Base-by-base conservation (phyloP, 768 basidiomycete species). In the Mycena galericulata region DNA sequence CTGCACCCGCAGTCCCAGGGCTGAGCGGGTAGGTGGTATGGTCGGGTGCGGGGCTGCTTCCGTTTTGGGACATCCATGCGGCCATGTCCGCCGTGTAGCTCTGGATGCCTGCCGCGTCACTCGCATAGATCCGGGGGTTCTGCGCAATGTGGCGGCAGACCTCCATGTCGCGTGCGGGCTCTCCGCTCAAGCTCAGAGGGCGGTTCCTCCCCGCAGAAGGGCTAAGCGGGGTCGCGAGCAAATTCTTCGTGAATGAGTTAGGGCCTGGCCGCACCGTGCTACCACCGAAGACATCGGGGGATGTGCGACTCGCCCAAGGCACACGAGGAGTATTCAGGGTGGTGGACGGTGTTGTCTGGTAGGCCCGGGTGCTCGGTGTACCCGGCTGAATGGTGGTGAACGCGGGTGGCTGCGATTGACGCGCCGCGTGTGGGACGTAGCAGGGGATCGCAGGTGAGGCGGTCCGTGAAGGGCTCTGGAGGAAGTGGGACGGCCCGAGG, bases 61-160 rank as follows among this genome's bases (percentile, higher is more conserved):
- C 65, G 36, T 65, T 26, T 51, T 65, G 53, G 53, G 63, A 46
- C 11, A 34, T 46, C 65, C 65, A 67, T 14, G 38, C 30, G 15
- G 47, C 40, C 9, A 59, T 9, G 30, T 59, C 58, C 0, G 22
- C 36, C 0, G 40, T 47, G 24, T 67, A 67, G 17, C 53, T 50
- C 27, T 65, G 66, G 14, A 24, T 17, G 4, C 66, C 43, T 9
- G 45, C 53, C 0, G 49, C n/a, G 46, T 67, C 65, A 18, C 26
- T 11, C 9, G 67, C 15, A 53, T 61, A 62, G 6, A 20, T 26
- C 24, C 66, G 49, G n/a, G 59, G 45, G 41, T 47, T 22, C 24
- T 56, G 24, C 1, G 34, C 2, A 9, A 67, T 24, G 3, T 27
- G 43, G 20, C 41, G 59, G 1, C 45, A 43, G 15, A 41, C 26